These are phyloP conservation scores for Penicillium atrosanguineum DNA, from an alignment of 495 filamentous ascomycete species.

Conservation along the genomic window DNA sequence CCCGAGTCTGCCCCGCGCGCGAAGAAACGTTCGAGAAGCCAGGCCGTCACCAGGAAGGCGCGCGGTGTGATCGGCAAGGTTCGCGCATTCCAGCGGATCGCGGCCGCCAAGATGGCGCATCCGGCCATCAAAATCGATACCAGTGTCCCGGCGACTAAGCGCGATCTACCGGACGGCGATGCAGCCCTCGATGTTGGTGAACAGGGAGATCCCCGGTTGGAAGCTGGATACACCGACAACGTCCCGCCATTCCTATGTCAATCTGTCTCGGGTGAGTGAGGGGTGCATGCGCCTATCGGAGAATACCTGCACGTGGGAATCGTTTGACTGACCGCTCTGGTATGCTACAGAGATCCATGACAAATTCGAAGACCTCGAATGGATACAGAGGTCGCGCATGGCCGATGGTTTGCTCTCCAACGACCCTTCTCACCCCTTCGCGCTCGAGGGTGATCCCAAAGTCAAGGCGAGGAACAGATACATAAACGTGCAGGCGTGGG, in stretches of 20 bases:
- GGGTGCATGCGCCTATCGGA: constrained; percentile 21
- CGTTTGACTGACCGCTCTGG: constrained; percentile 22
- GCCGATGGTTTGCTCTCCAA: constrained; percentile 34
- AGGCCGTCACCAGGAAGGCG: constrained; percentile 43
- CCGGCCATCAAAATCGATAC: constrained; percentile 49
- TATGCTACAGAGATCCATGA: constrained; percentile 40
- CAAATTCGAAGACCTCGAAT: constrained; percentile 50
- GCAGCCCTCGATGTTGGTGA: constrained; percentile 32
- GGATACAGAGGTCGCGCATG: constrained; percentile 41
- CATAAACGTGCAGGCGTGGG: constrained; percentile 81
- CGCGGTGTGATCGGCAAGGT: constrained; percentile 49
- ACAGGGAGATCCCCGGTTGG: constrained; percentile 34
- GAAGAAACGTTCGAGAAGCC: constrained; percentile 31
- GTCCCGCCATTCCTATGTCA: constrained; percentile 46
- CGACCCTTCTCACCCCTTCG: constrained; percentile 42
- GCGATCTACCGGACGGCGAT: constrained; percentile 38
- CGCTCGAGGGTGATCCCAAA: constrained; percentile 51
- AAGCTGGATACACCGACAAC: constrained; percentile 34
- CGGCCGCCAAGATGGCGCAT: constrained; percentile 48
- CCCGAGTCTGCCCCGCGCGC: constrained; percentile 35
- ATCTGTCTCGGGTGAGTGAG: constrained; percentile 40
- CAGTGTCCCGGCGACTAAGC: constrained; percentile 41
- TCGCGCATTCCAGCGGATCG: constrained; percentile 44
- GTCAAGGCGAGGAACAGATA: constrained; percentile 71
- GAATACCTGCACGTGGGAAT: constrained; percentile 20